A percentile compares a stretch with the other conserved stretches of the same genome.
Conservation (phyloP, 2,329 filamentous ascomycete species). For the Diaporthe destruens region DNA sequence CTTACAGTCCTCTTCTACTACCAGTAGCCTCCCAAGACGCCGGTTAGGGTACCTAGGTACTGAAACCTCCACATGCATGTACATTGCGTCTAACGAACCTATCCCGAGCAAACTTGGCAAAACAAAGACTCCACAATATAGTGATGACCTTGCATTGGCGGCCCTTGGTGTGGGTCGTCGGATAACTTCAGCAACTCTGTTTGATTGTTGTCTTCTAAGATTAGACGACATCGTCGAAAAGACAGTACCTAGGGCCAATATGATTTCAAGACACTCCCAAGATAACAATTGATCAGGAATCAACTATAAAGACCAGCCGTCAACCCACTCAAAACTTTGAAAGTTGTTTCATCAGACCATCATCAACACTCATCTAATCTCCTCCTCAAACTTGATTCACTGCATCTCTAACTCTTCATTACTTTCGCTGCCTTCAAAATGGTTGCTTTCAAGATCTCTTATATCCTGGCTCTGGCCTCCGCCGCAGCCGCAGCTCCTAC, state of each 20-base stretch:
- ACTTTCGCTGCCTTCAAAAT: slow-evolving; percentile 1
- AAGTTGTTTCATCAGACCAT: neutral
- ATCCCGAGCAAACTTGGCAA: slow-evolving; percentile 1
- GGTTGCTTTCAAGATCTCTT: slow-evolving; percentile 22
- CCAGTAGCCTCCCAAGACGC: neutral
- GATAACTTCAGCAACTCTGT: neutral
- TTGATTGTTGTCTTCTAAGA: slow-evolving; percentile 16
- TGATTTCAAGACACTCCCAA: neutral
- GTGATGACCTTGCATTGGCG: neutral
- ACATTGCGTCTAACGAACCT: slow-evolving; percentile 2
- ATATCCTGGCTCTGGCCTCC: slow-evolving; percentile 14
- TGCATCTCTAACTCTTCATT: neutral
- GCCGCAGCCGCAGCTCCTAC: slow-evolving; percentile 17
- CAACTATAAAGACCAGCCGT: slow-evolving; percentile 12
- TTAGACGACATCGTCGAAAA: slow-evolving; percentile 12
- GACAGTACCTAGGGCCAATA: neutral
- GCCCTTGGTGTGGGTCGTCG: neutral
- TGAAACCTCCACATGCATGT: slow-evolving; percentile 4
- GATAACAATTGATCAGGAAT: neutral
- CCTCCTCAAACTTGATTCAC: neutral
- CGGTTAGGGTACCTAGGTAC: slow-evolving; percentile 15
- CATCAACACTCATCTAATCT: neutral
- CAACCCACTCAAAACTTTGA: neutral
- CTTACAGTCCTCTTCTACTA: neutral
- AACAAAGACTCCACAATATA: neutral